Evolutionary conservation across 768 basidiomycete genomes (phyloP), one percentile per base, ranked within the genome.

Genomic region (Psilocybe tampanensis): DNA sequence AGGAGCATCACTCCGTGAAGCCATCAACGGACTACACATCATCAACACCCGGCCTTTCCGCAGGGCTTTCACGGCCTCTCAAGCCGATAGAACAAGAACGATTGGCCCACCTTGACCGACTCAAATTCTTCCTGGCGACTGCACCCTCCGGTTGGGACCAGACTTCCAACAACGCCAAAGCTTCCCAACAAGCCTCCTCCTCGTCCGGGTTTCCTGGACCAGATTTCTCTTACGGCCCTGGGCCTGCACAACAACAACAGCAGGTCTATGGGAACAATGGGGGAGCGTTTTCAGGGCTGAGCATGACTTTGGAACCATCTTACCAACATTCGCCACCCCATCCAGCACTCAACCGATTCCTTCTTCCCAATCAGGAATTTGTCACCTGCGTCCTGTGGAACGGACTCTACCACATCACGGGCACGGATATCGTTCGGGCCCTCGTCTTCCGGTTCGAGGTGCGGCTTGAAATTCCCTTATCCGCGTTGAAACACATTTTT

Each of bases 361-460:
- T 88, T 36, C 83, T 98, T 15, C 95, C 95, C 0, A 86, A 89
- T 55, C 86, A 90, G 48, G 95, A 92, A 70, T 89, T 87, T 65
- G 92, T 98, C 41, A 86, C 90, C 5, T 98, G 95, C 68, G 91
- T 97, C 9, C 81, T 93, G 17, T 98, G 95, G 95, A 86, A 87
- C 48, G 89, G 94, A 7, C 80, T 92, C 29, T 95, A 94, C 68
- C 92, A 96, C 68, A 93, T 98, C 73, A 96, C 95, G 2, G 95
- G 95, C 29, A 98, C 95, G 6, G 95, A 98, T 74, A 97, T 98
- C 68, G 95, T 98, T 26, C 83, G 95, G 61, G 93, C 94, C 3
- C 79, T 98, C 50, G 89, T 94, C n/a, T 96, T 97, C 71, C 84
- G 95, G 18, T 95, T 96, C 72, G 91, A 94, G 74, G 89, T 88